These are phyloP conservation scores for Trifolium subterraneum DNA, from an alignment of 306 rosid genomes.

Conservation along the genomic window DNA sequence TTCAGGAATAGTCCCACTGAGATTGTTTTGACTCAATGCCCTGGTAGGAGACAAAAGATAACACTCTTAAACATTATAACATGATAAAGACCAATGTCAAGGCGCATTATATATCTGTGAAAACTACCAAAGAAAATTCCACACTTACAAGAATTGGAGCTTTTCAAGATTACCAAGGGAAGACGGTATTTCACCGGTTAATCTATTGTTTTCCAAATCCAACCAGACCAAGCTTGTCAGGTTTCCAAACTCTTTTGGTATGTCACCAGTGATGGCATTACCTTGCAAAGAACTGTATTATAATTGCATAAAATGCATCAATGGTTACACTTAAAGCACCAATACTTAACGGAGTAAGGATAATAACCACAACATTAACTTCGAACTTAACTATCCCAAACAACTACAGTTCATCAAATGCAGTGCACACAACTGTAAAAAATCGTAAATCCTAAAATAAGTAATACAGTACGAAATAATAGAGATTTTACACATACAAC, in stretches of 20 bases:
- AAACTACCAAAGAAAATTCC: conserved; percentile 34
- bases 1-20: conserved; percentile 80
- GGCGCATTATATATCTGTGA: conserved; percentile 22
- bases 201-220: conserved; percentile 78
- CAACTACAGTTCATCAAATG: conserved; percentile 7
- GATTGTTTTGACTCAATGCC: conserved; percentile 79
- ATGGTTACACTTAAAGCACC: conserved; percentile 25
- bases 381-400: not conserved
- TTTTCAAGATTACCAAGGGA: conserved; percentile 76
- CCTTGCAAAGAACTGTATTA: conserved; percentile 81
- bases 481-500: not conserved
- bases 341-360: conserved; percentile 8
- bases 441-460: not conserved
- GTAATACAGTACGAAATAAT: conserved; percentile 5
- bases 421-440: conserved; percentile 1
- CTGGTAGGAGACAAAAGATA: conserved; percentile 57
- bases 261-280: conserved; percentile 74
- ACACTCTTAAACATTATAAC: conserved; percentile 34
- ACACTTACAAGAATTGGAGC: conserved; percentile 91
- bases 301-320: conserved; percentile 36
- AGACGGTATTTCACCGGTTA: conserved; percentile 83
- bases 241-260: conserved; percentile 84
- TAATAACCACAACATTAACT: conserved; percentile 1
- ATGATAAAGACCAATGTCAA: conserved; percentile 26
- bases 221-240: conserved; percentile 70